Conservation (phyloP, 495 filamentous ascomycete genomes). For the Trichoderma orchidacearum region DNA sequence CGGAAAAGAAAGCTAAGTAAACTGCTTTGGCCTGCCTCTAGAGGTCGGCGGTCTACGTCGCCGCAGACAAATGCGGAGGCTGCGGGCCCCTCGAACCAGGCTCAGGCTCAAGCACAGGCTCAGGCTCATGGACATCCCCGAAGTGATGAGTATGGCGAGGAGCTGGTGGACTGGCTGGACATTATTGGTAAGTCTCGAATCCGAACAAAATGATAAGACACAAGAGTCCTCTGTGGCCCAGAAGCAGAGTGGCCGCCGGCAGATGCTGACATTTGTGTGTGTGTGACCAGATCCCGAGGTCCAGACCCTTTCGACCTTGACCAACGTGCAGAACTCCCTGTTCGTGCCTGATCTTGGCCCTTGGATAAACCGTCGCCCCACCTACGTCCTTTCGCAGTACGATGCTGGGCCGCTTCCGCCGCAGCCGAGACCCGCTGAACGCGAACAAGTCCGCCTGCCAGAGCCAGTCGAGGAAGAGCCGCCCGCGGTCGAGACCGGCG, state of each 20-base stretch:
- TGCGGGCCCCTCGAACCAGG: background rate
- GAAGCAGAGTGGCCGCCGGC: background rate
- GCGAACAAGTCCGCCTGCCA: slow-evolving; percentile 2
- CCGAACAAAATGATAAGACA: too few relatives aligned
- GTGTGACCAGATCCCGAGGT: slow-evolving; percentile 52
- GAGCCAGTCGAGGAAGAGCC: background rate
- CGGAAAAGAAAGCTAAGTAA: background rate
- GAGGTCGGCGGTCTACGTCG: too few relatives aligned
- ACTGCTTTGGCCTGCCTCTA: background rate
- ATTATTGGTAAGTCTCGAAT: slow-evolving; percentile 43
- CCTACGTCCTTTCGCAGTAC: slow-evolving; percentile 50
- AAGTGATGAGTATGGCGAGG: slow-evolving; percentile 28
- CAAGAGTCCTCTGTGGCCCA: too few relatives aligned
- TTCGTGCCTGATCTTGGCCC: slow-evolving; percentile 58
- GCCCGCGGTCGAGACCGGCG: background rate
- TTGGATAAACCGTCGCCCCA: slow-evolving; percentile 56
- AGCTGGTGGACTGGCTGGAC: slow-evolving; percentile 57
- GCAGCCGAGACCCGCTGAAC: background rate
- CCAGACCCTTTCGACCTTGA: slow-evolving; percentile 57
- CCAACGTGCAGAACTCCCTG: slow-evolving; percentile 68
- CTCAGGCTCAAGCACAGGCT: background rate
- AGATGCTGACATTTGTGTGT: slow-evolving; percentile 1
- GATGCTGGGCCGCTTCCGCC: background rate
- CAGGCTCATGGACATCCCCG: background rate
- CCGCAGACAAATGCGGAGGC: too few relatives aligned